Percentiles rank a stretch among this genome's conserved stretches.
Evolutionary conservation across 1,139 yeast genomes (phyloP).

Genomic region (Protomyces lactucae-debilis): DNA sequence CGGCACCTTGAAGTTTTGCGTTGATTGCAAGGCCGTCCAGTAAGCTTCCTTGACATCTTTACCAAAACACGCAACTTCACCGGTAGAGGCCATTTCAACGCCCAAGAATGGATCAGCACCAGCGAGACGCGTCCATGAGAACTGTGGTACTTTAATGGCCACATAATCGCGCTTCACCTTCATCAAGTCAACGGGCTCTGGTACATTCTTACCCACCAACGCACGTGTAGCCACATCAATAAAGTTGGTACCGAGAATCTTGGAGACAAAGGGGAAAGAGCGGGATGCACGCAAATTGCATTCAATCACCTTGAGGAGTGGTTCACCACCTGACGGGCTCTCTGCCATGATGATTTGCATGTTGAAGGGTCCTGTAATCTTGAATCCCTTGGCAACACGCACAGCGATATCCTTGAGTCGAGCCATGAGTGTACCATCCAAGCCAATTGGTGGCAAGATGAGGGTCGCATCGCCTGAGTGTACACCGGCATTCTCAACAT

Average conservation of each 20-base stretch:
- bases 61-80: constrained; percentile 97
- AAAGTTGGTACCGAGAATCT: constrained; percentile 88
- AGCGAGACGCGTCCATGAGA: constrained; percentile 94
- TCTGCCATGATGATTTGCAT: constrained; percentile 88
- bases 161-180: constrained; percentile 59
- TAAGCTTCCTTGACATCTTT: constrained; percentile 79
- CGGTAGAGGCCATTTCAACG: constrained; percentile 98
- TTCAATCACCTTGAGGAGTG: constrained; percentile 84
- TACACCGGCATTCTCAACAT: constrained; percentile 97
- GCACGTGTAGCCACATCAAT: constrained; percentile 93
- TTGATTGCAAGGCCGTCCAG: constrained; percentile 95
- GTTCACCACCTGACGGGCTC: constrained; percentile 40
- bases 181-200: constrained; percentile 68
- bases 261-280: constrained; percentile 97
- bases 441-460: constrained; percentile 80
- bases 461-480: constrained; percentile 98
- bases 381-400: constrained; percentile 91
- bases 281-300: constrained; percentile 98
- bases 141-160: constrained; percentile 96
- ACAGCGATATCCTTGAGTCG: constrained; percentile 77
- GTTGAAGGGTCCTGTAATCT: constrained; percentile 95
- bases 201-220: constrained; percentile 65
- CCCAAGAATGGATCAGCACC: constrained; percentile 99
- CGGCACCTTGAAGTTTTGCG: constrained; percentile 94
- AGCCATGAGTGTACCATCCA: constrained; percentile 54